Evolutionary conservation across 2,329 filamentous ascomycete species (phyloP), one percentile per base, ranked within the genome.

Genomic region (Talaromyces sp.): DNA sequence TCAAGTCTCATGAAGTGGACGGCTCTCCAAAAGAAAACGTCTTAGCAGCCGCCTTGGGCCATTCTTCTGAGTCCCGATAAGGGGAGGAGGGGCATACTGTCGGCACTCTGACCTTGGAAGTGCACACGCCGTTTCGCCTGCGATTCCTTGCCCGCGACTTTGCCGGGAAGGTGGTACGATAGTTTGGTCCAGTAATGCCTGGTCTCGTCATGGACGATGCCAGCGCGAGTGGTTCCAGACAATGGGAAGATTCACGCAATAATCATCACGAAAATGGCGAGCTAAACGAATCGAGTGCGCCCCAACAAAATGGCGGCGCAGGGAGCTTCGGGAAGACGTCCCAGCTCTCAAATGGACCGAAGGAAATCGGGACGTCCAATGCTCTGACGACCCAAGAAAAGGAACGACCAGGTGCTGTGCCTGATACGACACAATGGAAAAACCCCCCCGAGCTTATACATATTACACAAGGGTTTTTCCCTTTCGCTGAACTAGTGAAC

Each of bases 401-500:
- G 26, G 41, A 57, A 35, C 58, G 31, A 31, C 49, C 19, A 54
- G n/a, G 35, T 55, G 38, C 38, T 14, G 14, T 57, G 26, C 26
- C 43, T 21, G 51, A 57, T n/a, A 17, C 14, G 35, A 32, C 19
- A 52, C 64, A 13, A 62, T 63, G 43, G 46, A 64, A 77, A 46
- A 67, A 75, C 10, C 80, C 82, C 2, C 84, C 83, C 17, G 79
- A 82, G 63, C 75, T 87, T 46, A 74, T 77, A 54, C 91, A 96
- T 70, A 89, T 96, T 61, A 88, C 88, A 0, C 80, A 87, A 60
- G 88, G 86, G 35, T 96, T 92, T 72, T 82, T 93, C 59, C 87
- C 91, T 4, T 81, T 98, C 21, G 86, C 87, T 4, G 83, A 83
- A 14, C 78, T 99, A 52, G 82, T 98, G 57, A 84, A 86, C 64